Base-by-base conservation (phyloP, 257 asterid genomes). In the Solanum neorickii region DNA sequence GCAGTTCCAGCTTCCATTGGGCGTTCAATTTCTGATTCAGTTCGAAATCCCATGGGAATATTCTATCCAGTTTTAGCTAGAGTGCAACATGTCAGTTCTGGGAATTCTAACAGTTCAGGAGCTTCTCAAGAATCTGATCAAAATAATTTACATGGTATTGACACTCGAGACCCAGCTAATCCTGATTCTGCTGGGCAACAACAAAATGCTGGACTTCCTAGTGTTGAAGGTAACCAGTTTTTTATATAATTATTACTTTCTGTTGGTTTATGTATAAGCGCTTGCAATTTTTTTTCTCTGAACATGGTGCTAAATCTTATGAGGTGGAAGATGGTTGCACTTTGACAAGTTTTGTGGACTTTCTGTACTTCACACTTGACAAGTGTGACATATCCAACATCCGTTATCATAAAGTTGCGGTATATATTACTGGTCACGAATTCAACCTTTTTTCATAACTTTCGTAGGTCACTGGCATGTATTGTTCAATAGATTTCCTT, bases 1-100 rank as follows among this genome's bases (percentile, higher is more conserved):
- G 90, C 94, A 62, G 93, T 92, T 89, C 96, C 98, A 44, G 88
- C 94, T 84, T 82, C 94, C 73, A 91, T 87, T 62, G 92, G 90
- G 60, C 93, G 89, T 83, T 76, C 87, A 65, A 25, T 90, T 88
- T 86, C 95, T 6, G 98, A 95, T 86, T 89, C 94, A 35, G 47
- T 98, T 47, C 98, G 92, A 87, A 90, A 97, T 89, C 87, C 97
- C 56, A 76, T 95, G 84, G 99, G 97, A 87, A 89, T 94, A 89
- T 83, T 95, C 47, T 92, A 91, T 89, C 98, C 99, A 23, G 92
- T 94, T 90, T 84, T 97, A 91, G 94, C 98, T 33, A 93, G 98
- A 90, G 93, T 94, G 75, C 98, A 94, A 86, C 94, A 91, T 75
- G 87, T 89, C 52, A 84, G 91, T 84, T 62, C 92, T 5, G 92